Percentiles rank a stretch among this genome's conserved stretches.
phyloP scores from a whole-genome alignment of 2,329 filamentous ascomycete genomes.

The Fusarium buharicum region DNA sequence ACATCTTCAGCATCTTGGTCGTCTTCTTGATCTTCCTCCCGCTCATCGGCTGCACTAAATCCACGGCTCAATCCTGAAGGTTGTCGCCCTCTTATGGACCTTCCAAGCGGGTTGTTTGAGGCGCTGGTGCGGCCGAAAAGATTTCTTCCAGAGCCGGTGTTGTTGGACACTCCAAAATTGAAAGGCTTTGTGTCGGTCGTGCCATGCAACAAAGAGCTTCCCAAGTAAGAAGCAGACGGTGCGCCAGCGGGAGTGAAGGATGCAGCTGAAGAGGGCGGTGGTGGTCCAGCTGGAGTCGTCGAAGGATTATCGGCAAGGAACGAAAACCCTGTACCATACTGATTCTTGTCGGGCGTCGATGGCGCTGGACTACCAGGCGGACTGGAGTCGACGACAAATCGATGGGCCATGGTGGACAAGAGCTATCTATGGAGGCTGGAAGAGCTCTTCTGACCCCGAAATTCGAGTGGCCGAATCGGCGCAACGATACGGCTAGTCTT shows the following conservation, averaged over 20 bases:
- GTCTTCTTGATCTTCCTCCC: constrained; percentile 44
- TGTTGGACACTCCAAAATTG: constrained; percentile 50
- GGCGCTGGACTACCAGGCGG: constrained; percentile 57
- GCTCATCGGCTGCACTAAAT: constrained; percentile 49
- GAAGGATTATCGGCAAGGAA: constrained; percentile 59
- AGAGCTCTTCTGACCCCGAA: constrained; percentile 34
- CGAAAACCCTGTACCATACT: constrained; percentile 50
- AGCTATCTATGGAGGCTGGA: constrained; percentile 19
- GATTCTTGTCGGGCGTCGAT: constrained; percentile 60
- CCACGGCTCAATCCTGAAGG: constrained; percentile 64
- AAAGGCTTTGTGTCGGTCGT: constrained; percentile 53
- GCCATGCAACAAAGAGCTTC: constrained; percentile 63
- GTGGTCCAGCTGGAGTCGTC: constrained; percentile 64
- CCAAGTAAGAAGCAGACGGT: constrained; percentile 64
- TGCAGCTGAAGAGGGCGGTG: constrained; percentile 62
- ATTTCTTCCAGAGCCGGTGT: constrained; percentile 47
- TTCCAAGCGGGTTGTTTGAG: constrained; percentile 58
- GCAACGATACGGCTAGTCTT: constrained; percentile 7
- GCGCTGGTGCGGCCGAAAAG: constrained; percentile 53
- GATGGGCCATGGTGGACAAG: constrained; percentile 52
- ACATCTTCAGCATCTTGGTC: constrained; percentile 51
- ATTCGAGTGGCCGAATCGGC: constrained; percentile 17
- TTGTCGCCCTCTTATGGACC: constrained; percentile 57
- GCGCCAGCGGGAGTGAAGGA: constrained; percentile 68
- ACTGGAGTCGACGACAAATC: constrained; percentile 58